Base-by-base conservation (phyloP, 768 basidiomycete species). In the Naganishia kalamii region DNA sequence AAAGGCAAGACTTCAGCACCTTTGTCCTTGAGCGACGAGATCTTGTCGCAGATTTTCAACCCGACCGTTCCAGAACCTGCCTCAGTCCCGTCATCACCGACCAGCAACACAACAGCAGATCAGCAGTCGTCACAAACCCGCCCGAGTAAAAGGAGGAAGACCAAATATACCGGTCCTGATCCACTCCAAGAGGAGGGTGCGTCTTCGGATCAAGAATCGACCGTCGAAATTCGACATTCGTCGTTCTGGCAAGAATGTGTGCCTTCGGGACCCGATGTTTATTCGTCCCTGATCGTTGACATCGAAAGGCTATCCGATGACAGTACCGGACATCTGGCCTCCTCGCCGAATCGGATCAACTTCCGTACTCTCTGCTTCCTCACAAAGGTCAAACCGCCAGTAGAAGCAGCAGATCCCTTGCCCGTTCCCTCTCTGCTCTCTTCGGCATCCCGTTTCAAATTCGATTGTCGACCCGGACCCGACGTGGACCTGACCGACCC, bases 351-450 rank as follows among this genome's bases (percentile, higher is more conserved):
- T 2, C 54, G 35, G 8, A 40, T 57, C 23, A 40, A 13, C 37
- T 57, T n/a, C 32, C 54, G 54, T 37, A 32, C 54, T 23, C 54
- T 57, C 19, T 57, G 54, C 40, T 40, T 57, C 23, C 23, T 57
- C 21, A 57, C 54, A 21, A 57, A 57, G 21, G 37, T 5, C 35
- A 19, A 35, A 4, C 11, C 37, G 25, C 35, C 54, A 10, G 40
- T 40, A 35, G 21, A 41, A 5, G 1, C 54, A 23, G 21, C 37
- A 3, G 54, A 57, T 21, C n/a, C 54, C 35, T 27, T 57, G 12
- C 54, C 54, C 33, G 25, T 57, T 11, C 21, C 37, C 11, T 40
- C 35, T 15, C 35, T 25, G 21, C 54, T 37, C 23, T 40, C 19
- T n/a, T 27, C 32, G 3, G 54, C 30, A 25, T 21, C 35, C 1